Evolutionary conservation across 2,329 filamentous ascomycete genomes (phyloP), one percentile per base, ranked within the genome.

Genomic region (Periconia sp.): DNA sequence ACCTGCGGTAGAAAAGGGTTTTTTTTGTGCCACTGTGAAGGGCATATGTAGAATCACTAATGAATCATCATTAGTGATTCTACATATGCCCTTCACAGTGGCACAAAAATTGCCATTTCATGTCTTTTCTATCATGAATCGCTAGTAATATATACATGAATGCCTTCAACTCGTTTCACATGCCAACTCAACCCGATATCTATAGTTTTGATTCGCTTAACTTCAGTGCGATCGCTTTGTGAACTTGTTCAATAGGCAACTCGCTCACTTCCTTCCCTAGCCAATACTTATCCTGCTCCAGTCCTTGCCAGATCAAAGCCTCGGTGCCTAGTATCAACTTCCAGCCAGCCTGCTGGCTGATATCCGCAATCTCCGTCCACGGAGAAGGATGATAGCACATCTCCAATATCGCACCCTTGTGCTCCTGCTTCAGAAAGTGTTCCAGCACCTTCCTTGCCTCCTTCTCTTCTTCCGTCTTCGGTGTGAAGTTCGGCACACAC

Each of bases 1-100:
- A 55, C 92, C 92, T 58, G 84, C 84, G 2, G 93, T 96, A 68
- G 90, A 96, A 75, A 99, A 99, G 0, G 93, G 90, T 75, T 99
- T 99, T n/a, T n/a, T n/a, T n/a, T n/a, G n/a, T n/a, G n/a, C n/a
- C n/a, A n/a, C n/a, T n/a, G n/a, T n/a, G n/a, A n/a, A n/a, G n/a
- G n/a, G n/a, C n/a, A n/a, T n/a, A n/a, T n/a, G n/a, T n/a, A n/a
- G n/a, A n/a, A n/a, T n/a, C n/a, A n/a, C n/a, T n/a, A n/a, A n/a
- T n/a, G n/a, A n/a, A n/a, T n/a, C n/a, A n/a, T n/a, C n/a, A n/a
- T n/a, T n/a, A n/a, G n/a, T n/a, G n/a, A n/a, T n/a, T n/a, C n/a
- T n/a, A n/a, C n/a, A n/a, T n/a, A n/a, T n/a, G n/a, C n/a, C n/a
- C n/a, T n/a, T n/a, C n/a, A n/a, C n/a, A n/a, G n/a, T 82, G 79